Evolutionary conservation across 148 eudicot species (phyloP).

Genomic region (Talinum fruticosum): DNA sequence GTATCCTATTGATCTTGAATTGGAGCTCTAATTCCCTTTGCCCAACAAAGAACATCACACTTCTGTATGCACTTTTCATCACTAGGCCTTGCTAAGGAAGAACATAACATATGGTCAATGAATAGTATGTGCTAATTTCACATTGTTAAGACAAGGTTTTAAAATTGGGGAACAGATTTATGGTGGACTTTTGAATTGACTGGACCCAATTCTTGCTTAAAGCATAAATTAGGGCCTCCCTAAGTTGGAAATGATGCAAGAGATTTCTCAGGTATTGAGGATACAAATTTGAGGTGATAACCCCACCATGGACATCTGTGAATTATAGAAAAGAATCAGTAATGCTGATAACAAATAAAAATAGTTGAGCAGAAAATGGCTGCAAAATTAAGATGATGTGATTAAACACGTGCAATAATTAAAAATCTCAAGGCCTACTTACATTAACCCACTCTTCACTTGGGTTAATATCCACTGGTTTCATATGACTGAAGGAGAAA

Average conservation of each 20-base stretch:
- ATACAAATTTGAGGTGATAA: constrained; percentile 88
- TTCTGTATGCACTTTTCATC: constrained; percentile 88
- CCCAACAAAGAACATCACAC: constrained; percentile 80
- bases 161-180: not conserved
- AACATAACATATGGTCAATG: not conserved
- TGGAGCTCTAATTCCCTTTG: constrained; percentile 95
- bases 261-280: constrained; percentile 30
- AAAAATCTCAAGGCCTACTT: constrained; percentile 31
- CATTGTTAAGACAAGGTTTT: not conserved
- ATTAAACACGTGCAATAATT: not conserved
- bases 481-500: constrained; percentile 70
- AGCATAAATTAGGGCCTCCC: not conserved
- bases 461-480: constrained; percentile 80
- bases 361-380: constrained; percentile 9
- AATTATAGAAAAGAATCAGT: not conserved
- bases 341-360: not conserved
- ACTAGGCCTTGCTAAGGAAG: constrained; percentile 59
- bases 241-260: not conserved
- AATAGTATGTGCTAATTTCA: not conserved
- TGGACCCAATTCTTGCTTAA: not conserved
- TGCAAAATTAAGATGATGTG: not conserved
- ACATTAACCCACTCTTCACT: constrained; percentile 92
- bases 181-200: not conserved
- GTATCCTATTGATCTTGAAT: constrained; percentile 77
- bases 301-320: constrained; percentile 85